Conservation (phyloP, 176 grass and related monocot genomes). For the Oryza glaberrima region DNA sequence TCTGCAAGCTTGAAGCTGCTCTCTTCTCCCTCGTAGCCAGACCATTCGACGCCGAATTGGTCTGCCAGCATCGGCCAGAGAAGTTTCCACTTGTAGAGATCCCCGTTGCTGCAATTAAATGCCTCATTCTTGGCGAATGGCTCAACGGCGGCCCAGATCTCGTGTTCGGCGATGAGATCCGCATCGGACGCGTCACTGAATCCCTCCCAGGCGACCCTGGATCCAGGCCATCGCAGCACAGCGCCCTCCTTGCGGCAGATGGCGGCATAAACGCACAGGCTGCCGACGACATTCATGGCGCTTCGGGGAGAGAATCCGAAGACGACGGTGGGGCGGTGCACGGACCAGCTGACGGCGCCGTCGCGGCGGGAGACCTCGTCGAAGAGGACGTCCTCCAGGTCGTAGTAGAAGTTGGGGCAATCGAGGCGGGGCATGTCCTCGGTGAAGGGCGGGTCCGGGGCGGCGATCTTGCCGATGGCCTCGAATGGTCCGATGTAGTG, state of each 20-base stretch:
- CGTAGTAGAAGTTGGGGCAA: slow-evolving; percentile 65
- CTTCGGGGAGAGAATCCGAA: slow-evolving; percentile 80
- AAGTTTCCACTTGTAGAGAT: slow-evolving; percentile 86
- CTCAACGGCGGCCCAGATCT: slow-evolving; percentile 89
- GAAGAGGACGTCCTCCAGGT: slow-evolving; percentile 63
- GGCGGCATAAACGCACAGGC: slow-evolving; percentile 80
- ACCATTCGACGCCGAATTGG: slow-evolving; percentile 66
- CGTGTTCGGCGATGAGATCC: slow-evolving; percentile 80
- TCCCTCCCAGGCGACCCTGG: slow-evolving; percentile 52
- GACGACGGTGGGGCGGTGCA: slow-evolving; percentile 64
- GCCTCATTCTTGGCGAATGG: slow-evolving; percentile 80
- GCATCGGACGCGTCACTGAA: slow-evolving; percentile 80
- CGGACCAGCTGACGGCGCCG: slow-evolving; percentile 61
- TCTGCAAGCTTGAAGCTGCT: slow-evolving; percentile 59
- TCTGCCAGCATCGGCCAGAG: slow-evolving; percentile 74
- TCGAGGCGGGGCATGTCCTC: slow-evolving; percentile 61
- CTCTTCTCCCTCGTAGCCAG: slow-evolving; percentile 73
- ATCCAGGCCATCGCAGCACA: slow-evolving; percentile 64
- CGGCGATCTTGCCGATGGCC: background rate
- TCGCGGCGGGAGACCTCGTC: slow-evolving; percentile 45
- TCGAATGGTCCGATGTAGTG: slow-evolving; percentile 68
- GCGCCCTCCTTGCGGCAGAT: slow-evolving; percentile 73
- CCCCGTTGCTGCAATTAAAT: slow-evolving; percentile 89
- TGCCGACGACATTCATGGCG: slow-evolving; percentile 73
- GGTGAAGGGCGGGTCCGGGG: slow-evolving; percentile 56